Evolutionary conservation across 2,329 filamentous ascomycete species (phyloP).

Genomic region (Aspergillus quadrilineatus): DNA sequence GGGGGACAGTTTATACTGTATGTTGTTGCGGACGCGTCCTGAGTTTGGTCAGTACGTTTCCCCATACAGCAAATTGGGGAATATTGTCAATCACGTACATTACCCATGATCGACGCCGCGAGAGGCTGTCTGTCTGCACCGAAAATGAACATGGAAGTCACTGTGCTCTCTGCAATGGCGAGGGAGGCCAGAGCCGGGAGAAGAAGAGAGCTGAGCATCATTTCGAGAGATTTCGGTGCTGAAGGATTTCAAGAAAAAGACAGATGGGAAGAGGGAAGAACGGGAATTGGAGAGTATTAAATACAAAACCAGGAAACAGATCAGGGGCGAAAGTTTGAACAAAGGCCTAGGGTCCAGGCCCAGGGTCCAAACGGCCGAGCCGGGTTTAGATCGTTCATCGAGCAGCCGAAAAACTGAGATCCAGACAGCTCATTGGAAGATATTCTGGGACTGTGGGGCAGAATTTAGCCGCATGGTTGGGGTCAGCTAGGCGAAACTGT

Average conservation of each 20-base stretch:
- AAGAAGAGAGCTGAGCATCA: conserved; percentile 18
- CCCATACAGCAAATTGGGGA: background rate
- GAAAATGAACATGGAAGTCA: conserved; percentile 28
- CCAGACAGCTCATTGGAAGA: background rate
- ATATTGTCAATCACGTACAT: conserved; percentile 15
- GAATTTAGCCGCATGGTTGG: background rate
- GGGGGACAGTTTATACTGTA: conserved; percentile 27
- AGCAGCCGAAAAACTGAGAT: background rate
- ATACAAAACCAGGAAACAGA: background rate
- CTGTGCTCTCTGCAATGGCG: conserved; percentile 19
- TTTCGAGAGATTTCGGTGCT: background rate
- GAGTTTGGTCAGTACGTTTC: background rate
- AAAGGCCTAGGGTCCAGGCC: background rate
- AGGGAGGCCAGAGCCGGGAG: conserved; percentile 20
- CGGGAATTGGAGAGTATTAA: background rate
- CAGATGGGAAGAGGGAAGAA: background rate
- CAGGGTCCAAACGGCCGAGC: background rate
- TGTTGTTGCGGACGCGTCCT: conserved; percentile 28
- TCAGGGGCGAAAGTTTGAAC: background rate
- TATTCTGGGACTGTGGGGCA: background rate
- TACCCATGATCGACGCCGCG: conserved; percentile 26
- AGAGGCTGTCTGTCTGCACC: conserved; percentile 25
- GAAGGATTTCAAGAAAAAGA: background rate
- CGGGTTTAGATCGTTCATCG: background rate
- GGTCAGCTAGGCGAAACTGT: no score